These are phyloP conservation scores for Yarrowia alimentaria DNA, from an alignment of 805 yeast genomes.

Conservation along the genomic window DNA sequence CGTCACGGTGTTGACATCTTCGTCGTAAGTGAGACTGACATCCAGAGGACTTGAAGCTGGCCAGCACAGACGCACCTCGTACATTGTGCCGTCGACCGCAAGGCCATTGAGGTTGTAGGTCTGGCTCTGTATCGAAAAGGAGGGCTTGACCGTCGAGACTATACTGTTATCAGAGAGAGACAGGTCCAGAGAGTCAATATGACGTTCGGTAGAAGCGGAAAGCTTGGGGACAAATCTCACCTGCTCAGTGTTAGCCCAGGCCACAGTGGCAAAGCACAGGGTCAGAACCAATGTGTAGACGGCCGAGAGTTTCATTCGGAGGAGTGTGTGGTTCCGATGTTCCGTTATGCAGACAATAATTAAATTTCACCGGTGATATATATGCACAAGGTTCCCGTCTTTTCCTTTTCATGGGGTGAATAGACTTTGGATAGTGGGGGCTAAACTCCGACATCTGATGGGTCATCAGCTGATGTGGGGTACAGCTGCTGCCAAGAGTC, in stretches of 20 bases:
- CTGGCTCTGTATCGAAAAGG: background rate
- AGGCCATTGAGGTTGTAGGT: background rate
- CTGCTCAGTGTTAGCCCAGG: background rate
- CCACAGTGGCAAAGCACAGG: background rate
- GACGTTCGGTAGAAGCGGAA: background rate
- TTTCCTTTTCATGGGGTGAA: too few species aligned
- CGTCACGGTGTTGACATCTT: background rate
- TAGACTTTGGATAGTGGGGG: too few species aligned
- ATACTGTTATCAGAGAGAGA: background rate
- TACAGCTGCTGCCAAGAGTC: too few species aligned
- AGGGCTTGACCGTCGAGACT: slow-evolving; percentile 4
- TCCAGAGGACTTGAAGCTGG: slow-evolving; percentile 16
- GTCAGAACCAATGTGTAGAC: too few species aligned
- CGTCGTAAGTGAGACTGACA: background rate
- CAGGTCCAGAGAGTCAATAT: background rate
- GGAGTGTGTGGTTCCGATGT: too few species aligned
- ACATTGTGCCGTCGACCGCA: slow-evolving; percentile 7
- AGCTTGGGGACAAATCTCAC: background rate
- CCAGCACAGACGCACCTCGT: slow-evolving; percentile 25
- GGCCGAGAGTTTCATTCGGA: too few species aligned
- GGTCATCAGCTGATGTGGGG: too few species aligned
- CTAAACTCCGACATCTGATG: too few species aligned
- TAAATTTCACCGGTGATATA: too few species aligned
- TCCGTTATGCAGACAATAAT: too few species aligned
- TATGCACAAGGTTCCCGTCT: too few species aligned